A percentile compares a stretch with the other conserved stretches of the same genome.
phyloP scores from a whole-genome alignment of 768 basidiomycete species.

The Tricholoma saponaceum region DNA sequence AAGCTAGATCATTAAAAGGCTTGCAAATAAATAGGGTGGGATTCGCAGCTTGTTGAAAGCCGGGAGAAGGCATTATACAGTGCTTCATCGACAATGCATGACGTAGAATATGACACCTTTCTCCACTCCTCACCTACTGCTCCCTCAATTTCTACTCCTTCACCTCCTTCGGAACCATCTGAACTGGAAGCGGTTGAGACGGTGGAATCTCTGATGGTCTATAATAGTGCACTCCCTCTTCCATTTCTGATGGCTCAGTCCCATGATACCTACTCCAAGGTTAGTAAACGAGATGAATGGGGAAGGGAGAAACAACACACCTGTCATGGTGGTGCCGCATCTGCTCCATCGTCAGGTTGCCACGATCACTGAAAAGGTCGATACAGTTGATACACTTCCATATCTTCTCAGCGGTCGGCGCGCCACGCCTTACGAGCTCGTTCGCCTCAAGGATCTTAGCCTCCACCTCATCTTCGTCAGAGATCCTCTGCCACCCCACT shows the following conservation, averaged over 20 bases:
- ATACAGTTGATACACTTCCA: constrained; percentile 27
- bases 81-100: no score
- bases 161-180: constrained; percentile 1
- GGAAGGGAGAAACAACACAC: background rate
- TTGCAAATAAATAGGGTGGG: no score
- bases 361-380: constrained; percentile 18
- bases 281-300: background rate
- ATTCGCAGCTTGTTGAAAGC: no score
- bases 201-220: constrained; percentile 7
- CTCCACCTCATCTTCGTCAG: constrained; percentile 17
- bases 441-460: constrained; percentile 17
- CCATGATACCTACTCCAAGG: background rate
- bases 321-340: constrained; percentile 15
- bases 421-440: constrained; percentile 11
- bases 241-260: background rate
- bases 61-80: no score
- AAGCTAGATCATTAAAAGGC: no score
- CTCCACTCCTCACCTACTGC: no score
- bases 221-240: constrained; percentile 6
- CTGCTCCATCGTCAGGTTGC: constrained; percentile 15
- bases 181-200: background rate
- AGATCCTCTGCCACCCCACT: constrained; percentile 25
- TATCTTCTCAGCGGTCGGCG: constrained; percentile 8
- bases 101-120: no score
- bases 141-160: no score